phyloP scores from a whole-genome alignment of 768 basidiomycete genomes.

The Chalciporus piperatus region DNA sequence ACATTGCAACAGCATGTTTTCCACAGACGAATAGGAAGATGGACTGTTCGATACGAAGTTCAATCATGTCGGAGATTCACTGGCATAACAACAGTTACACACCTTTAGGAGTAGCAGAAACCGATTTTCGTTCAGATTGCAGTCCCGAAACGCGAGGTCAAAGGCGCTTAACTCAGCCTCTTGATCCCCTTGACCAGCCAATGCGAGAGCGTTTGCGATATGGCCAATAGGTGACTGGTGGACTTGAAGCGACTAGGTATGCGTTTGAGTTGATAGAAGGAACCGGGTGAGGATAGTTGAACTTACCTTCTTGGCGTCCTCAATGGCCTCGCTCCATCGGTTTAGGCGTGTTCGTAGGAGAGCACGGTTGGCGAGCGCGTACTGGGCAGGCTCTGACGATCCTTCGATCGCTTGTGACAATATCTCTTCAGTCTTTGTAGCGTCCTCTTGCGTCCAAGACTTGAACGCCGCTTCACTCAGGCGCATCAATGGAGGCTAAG shows the following conservation, averaged over 20 bases:
- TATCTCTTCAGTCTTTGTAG: not conserved
- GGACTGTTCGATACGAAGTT: not conserved
- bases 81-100: not conserved
- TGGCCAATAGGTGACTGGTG: conserved; percentile 9
- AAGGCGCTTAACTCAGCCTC: conserved; percentile 5
- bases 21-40: conserved; percentile 6
- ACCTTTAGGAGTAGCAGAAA: conserved; percentile 15
- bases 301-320: not conserved
- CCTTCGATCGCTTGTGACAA: not conserved
- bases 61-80: not conserved
- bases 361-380: not conserved
- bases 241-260: conserved; percentile 8
- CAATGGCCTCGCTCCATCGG: not conserved
- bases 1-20: conserved; percentile 5
- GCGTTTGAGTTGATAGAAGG: too few species aligned
- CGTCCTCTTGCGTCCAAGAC: not conserved
- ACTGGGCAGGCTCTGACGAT: not conserved
- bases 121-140: not conserved
- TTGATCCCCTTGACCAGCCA: not conserved
- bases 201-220: conserved; percentile 6
- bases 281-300: too few species aligned
- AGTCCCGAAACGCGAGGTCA: conserved; percentile 6
- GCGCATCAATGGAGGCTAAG: not conserved
- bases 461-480: not conserved
- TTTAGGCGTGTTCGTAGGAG: not conserved